These are phyloP conservation scores for Sporisorium sorghi DNA, from an alignment of 1,284 basidiomycete genomes.

Conservation along the genomic window DNA sequence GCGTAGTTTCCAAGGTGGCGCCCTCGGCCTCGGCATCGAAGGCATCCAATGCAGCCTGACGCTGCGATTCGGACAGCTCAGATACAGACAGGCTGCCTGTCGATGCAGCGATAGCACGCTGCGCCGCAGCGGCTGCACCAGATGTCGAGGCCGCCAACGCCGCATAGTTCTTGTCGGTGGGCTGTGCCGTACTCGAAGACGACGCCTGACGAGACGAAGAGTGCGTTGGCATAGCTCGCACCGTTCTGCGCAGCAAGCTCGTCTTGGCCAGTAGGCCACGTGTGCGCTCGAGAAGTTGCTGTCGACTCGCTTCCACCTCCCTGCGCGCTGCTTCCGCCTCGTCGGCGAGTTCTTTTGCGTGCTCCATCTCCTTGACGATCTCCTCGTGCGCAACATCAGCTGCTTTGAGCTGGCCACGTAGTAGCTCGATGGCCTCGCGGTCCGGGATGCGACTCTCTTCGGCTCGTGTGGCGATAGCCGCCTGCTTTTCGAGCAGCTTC, in stretches of 20 bases:
- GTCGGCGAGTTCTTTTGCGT: slow-evolving; percentile 47
- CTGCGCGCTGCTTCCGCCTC: slow-evolving; percentile 51
- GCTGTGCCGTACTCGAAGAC: slow-evolving; percentile 14
- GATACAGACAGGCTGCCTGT: slow-evolving; percentile 41
- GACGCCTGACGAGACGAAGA: slow-evolving; percentile 49
- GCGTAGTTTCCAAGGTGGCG: slow-evolving; percentile 43
- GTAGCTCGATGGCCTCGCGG: slow-evolving; percentile 46
- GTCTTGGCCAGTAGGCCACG: slow-evolving; percentile 44
- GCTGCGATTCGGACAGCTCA: slow-evolving; percentile 48
- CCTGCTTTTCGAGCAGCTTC: slow-evolving; percentile 40
- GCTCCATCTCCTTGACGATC: slow-evolving; percentile 58
- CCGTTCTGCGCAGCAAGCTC: slow-evolving; percentile 38
- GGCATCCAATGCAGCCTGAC: slow-evolving; percentile 48
- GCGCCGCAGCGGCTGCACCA: slow-evolving; percentile 20
- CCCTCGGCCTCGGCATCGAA: slow-evolving; percentile 49
- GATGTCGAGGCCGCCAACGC: slow-evolving; percentile 12
- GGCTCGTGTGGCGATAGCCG: slow-evolving; percentile 18
- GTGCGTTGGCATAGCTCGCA: slow-evolving; percentile 54
- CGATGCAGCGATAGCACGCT: slow-evolving; percentile 41
- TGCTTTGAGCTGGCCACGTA: slow-evolving; percentile 61
- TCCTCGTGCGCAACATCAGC: slow-evolving; percentile 62
- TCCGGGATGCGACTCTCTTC: slow-evolving; percentile 41
- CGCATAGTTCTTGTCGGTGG: slow-evolving; percentile 10
- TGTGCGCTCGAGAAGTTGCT: slow-evolving; percentile 47
- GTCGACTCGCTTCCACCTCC: slow-evolving; percentile 48